Percentiles rank a stretch among this genome's conserved stretches.
Conservation (phyloP, 2,329 filamentous ascomycete genomes). For the Dactylellina haptotyla region DNA sequence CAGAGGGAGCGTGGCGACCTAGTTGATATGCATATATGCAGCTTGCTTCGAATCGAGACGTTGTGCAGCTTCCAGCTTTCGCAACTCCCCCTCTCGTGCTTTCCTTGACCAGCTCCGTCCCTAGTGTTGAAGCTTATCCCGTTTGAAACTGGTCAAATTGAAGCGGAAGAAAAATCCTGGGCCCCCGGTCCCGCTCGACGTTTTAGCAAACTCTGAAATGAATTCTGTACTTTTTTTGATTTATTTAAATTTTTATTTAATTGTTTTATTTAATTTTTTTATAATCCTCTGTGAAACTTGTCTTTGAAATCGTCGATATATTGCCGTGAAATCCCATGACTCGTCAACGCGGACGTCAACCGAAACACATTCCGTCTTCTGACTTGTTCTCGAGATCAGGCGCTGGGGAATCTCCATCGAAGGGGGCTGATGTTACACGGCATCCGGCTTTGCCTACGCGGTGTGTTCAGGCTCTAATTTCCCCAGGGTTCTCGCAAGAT, state of each 20-base stretch:
- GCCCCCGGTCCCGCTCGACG: constrained; percentile 22
- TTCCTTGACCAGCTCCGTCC: constrained; percentile 8
- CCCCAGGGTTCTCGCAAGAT: neutral
- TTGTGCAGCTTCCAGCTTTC: constrained; percentile 17
- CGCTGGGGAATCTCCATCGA: constrained; percentile 9
- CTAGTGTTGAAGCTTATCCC: constrained; percentile 38
- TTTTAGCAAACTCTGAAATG: constrained; percentile 2
- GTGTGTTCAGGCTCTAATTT: neutral
- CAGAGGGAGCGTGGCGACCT: constrained; percentile 40
- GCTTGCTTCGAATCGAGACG: constrained; percentile 34
- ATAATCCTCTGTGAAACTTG: neutral
- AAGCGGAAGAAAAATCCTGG: constrained; percentile 13
- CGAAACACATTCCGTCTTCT: constrained; percentile 33
- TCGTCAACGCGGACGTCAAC: constrained; percentile 39
- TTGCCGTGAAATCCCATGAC: constrained; percentile 25
- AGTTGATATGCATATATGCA: constrained; percentile 41
- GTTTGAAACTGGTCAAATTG: constrained; percentile 29
- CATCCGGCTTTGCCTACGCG: constrained; percentile 29
- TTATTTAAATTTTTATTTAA: neutral
- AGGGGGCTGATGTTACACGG: constrained; percentile 43
- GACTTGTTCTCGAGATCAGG: constrained; percentile 15
- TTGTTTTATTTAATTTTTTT: constrained; percentile 1
- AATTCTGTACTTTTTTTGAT: too few species aligned
- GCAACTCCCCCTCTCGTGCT: neutral
- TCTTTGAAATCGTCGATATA: neutral